Conservation (phyloP, 805 yeast genomes). For the Metschnikowia continentalis region DNA sequence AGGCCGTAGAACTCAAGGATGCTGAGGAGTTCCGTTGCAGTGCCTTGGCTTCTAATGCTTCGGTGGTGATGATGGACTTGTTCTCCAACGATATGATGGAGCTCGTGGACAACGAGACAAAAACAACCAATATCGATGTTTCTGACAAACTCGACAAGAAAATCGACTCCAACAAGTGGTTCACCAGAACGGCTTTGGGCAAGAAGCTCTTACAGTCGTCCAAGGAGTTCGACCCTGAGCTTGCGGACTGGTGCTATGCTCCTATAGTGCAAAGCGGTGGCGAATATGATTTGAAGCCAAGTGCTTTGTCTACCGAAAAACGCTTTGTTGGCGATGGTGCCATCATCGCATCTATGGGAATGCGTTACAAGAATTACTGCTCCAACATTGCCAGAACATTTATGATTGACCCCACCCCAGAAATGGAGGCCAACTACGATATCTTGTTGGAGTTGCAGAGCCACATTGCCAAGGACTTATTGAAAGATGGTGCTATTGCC, state of each 20-base stretch:
- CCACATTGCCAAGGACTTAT: constrained; percentile 47
- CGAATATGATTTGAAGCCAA: constrained; percentile 75
- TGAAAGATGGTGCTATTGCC: constrained; percentile 68
- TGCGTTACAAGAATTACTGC: constrained; percentile 85
- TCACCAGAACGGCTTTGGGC: constrained; percentile 47
- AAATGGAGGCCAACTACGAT: constrained; percentile 75
- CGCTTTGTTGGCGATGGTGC: constrained; percentile 67
- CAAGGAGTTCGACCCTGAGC: constrained; percentile 65
- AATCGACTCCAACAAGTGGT: constrained; percentile 70
- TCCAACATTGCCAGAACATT: constrained; percentile 86
- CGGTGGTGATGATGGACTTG: constrained; percentile 72
- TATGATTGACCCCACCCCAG: constrained; percentile 80
- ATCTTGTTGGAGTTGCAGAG: constrained; percentile 67
- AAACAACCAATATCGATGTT: constrained; percentile 66
- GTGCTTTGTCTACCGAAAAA: constrained; percentile 69
- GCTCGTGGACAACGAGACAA: constrained; percentile 80
- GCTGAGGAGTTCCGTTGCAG: constrained; percentile 65
- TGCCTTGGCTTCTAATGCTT: constrained; percentile 69
- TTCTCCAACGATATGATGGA: constrained; percentile 86
- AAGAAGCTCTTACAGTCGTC: constrained; percentile 49
- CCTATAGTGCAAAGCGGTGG: constrained; percentile 91
- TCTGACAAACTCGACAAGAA: constrained; percentile 75
- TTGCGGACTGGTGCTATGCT: constrained; percentile 88
- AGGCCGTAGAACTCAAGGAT: constrained; percentile 70
- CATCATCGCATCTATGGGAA: constrained; percentile 77